Evolutionary conservation across 768 basidiomycete species (phyloP).

Genomic region (Mycena venus): DNA sequence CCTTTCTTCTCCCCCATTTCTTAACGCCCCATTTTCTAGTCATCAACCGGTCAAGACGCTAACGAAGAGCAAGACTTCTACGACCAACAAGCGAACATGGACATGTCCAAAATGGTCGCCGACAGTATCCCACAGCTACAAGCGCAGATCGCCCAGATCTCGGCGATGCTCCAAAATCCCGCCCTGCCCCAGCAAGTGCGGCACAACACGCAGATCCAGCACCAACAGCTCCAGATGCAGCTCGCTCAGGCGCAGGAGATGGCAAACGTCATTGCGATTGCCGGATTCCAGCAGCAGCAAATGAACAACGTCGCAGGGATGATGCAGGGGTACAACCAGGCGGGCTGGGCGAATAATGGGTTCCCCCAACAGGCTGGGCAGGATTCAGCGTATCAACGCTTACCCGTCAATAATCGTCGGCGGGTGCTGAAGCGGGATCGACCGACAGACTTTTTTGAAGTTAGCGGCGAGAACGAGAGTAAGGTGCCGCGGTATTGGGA

Average conservation of each 20-base stretch:
- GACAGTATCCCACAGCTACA: constrained; percentile 87
- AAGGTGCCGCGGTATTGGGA: constrained; percentile 87
- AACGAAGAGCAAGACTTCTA: constrained; percentile 74
- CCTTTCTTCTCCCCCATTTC: background rate
- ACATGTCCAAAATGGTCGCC: constrained; percentile 78
- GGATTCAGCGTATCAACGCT: constrained; percentile 89
- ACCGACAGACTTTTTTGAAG: constrained; percentile 87
- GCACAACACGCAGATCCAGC: constrained; percentile 86
- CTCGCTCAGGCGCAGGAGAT: constrained; percentile 85
- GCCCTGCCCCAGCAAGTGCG: constrained; percentile 79
- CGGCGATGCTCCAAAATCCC: constrained; percentile 84
- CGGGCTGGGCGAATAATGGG: constrained; percentile 55
- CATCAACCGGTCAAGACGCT: constrained; percentile 33
- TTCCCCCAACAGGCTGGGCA: constrained; percentile 74
- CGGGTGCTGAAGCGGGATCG: constrained; percentile 84
- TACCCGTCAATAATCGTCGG: constrained; percentile 86
- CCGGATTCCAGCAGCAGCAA: constrained; percentile 69
- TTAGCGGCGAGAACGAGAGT: constrained; percentile 71
- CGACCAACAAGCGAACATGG: constrained; percentile 77
- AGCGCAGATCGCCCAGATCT: constrained; percentile 86
- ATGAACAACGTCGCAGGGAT: constrained; percentile 55
- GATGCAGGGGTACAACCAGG: constrained; percentile 54
- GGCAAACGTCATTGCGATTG: constrained; percentile 72
- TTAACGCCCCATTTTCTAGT: constrained; percentile 22
- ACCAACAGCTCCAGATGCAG: constrained; percentile 84